Percentiles rank a stretch among this genome's conserved stretches.
These are phyloP conservation scores for Bryopsis sp. DNA, from an alignment of 139 green algal species.

Conservation along the genomic window DNA sequence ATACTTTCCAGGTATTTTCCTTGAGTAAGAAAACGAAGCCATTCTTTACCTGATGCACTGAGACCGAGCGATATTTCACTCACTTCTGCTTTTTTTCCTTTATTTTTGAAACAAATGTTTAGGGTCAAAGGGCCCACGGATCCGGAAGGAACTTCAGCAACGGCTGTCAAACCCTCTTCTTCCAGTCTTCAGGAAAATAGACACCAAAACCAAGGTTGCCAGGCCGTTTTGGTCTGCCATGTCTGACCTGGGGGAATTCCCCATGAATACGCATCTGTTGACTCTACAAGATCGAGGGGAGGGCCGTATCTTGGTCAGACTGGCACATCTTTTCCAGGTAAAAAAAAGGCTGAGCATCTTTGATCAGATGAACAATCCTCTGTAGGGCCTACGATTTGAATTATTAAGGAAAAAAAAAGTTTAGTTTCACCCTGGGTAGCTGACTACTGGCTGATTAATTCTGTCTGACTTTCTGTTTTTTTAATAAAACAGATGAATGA, in stretches of 20 bases:
- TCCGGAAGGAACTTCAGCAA: constrained; percentile 29
- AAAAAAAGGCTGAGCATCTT: too few species aligned
- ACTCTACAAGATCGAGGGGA: constrained; percentile 29
- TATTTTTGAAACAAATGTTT: not conserved
- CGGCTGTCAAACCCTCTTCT: constrained; percentile 43
- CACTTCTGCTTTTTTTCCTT: not conserved
- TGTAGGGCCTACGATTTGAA: too few species aligned
- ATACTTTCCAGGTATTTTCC: too few species aligned
- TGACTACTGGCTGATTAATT: too few species aligned
- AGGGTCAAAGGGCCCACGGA: constrained; percentile 6
- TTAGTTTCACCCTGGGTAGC: too few species aligned
- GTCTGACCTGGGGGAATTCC: constrained; percentile 17
- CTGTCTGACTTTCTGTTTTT: too few species aligned
- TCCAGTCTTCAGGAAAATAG: constrained; percentile 35
- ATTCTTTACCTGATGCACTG: too few species aligned
- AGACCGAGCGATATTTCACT: not conserved
- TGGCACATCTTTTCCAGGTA: constrained; percentile 42
- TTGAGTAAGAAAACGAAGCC: too few species aligned
- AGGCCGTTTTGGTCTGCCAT: constrained; percentile 14
- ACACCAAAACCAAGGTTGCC: constrained; percentile 9
- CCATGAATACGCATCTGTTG: constrained; percentile 42
- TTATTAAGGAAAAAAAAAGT: too few species aligned
- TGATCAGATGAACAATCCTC: too few species aligned
- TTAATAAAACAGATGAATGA: too few species aligned
- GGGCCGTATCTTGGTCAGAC: constrained; percentile 27